Percentiles rank a stretch among this genome's conserved stretches.
These are phyloP conservation scores for Rhipidocladum racemiflorum DNA, from an alignment of 176 grass and related monocot species.

Conservation along the genomic window DNA sequence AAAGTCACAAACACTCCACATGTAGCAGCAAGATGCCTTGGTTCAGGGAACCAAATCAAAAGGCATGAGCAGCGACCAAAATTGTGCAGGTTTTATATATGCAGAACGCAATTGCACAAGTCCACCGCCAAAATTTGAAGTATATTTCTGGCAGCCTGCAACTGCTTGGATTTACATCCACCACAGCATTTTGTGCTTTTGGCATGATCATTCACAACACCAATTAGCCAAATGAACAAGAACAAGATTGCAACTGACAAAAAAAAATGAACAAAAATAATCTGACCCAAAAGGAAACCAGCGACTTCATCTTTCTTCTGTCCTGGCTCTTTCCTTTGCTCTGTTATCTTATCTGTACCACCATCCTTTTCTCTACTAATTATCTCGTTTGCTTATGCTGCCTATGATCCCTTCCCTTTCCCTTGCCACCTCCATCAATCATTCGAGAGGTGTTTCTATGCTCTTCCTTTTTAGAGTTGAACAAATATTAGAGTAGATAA, in stretches of 20 bases:
- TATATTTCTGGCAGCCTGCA: conserved; percentile 10
- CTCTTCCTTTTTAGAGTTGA: no score
- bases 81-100: conserved; percentile 13
- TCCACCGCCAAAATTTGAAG: conserved; percentile 32
- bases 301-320: conserved; percentile 47
- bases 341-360: conserved; percentile 52
- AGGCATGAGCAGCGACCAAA: conserved; percentile 10
- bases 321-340: conserved; percentile 32
- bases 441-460: no score
- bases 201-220: conserved; percentile 19
- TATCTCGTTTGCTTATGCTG: conserved; percentile 32
- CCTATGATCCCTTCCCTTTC: conserved; percentile 25
- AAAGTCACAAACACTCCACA: conserved; percentile 23
- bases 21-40: conserved; percentile 37
- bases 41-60: conserved; percentile 33
- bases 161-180: conserved; percentile 27
- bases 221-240: conserved; percentile 26
- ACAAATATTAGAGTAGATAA: no score
- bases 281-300: conserved; percentile 40
- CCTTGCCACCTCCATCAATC: conserved; percentile 28
- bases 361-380: conserved; percentile 25
- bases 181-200: conserved; percentile 33
- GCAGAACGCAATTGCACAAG: conserved; percentile 3
- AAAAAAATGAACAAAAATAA: conserved; percentile 23
- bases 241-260: conserved; percentile 29